Percentiles rank a stretch among this genome's conserved stretches.
Evolutionary conservation across 2,329 filamentous ascomycete genomes (phyloP).

Genomic region (Atkinsonella texensis): DNA sequence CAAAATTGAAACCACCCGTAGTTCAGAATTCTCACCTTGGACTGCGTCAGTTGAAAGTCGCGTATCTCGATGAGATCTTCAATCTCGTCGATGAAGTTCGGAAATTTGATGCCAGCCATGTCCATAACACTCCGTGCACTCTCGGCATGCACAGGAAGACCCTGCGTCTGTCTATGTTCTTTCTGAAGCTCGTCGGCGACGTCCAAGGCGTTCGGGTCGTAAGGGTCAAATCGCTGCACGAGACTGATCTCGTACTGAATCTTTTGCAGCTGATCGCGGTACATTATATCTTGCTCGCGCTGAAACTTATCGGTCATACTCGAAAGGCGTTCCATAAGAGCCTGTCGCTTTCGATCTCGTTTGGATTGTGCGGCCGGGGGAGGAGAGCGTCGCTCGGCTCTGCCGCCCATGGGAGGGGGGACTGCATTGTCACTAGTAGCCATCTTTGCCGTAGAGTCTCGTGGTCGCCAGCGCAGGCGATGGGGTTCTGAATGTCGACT

Average conservation of each 20-base stretch:
- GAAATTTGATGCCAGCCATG: conserved; percentile 74
- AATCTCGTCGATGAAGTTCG: conserved; percentile 73
- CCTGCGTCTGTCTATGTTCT: conserved; percentile 37
- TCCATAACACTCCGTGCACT: conserved; percentile 46
- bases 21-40: conserved; percentile 52
- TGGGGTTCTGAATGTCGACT: background rate
- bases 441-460: conserved; percentile 16
- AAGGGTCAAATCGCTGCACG: conserved; percentile 75
- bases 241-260: conserved; percentile 86
- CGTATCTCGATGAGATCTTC: conserved; percentile 81
- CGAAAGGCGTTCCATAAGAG: conserved; percentile 66
- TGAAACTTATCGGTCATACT: conserved; percentile 67
- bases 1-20: background rate
- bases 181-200: conserved; percentile 53
- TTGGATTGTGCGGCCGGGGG: conserved; percentile 50
- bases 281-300: conserved; percentile 70
- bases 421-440: conserved; percentile 26
- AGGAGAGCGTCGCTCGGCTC: conserved; percentile 25
- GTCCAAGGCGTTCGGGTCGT: conserved; percentile 59
- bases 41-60: conserved; percentile 69
- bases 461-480: background rate
- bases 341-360: conserved; percentile 78
- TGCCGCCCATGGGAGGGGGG: conserved; percentile 19
- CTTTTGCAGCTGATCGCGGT: conserved; percentile 79
- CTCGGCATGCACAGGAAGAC: conserved; percentile 25